These are phyloP conservation scores for Acrocalymma vagum DNA, from an alignment of 2,329 filamentous ascomycete genomes.

Conservation along the genomic window DNA sequence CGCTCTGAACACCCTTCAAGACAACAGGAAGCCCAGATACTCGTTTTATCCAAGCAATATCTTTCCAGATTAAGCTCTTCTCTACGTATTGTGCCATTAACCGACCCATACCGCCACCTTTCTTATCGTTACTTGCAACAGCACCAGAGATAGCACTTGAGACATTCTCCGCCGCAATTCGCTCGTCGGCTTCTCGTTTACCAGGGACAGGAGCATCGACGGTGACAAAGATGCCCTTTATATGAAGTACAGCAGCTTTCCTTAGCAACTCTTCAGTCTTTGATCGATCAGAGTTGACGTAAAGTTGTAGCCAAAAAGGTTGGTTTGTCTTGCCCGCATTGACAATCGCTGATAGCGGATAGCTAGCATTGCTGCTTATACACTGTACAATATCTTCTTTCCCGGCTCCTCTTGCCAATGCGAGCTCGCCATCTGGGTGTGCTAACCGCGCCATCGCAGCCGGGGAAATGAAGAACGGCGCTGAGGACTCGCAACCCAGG, in stretches of 20 bases:
- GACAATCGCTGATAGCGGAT: conserved; percentile 31
- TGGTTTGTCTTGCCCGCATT: too few species aligned
- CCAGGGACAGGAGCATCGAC: conserved; percentile 34
- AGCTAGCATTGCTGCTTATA: conserved; percentile 32
- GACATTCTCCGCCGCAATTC: conserved; percentile 36
- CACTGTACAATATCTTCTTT: conserved; percentile 37
- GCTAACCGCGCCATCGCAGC: conserved; percentile 37
- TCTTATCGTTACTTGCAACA: conserved; percentile 59
- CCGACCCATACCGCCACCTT: conserved; percentile 65
- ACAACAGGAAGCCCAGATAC: conserved; percentile 44
- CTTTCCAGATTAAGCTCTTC: conserved; percentile 57
- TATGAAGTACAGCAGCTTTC: conserved; percentile 23
- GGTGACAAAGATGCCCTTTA: conserved; percentile 29
- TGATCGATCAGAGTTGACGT: conserved; percentile 29
- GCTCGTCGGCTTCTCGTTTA: conserved; percentile 34
- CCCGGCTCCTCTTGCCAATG: conserved; percentile 35
- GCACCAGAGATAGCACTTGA: conserved; percentile 57
- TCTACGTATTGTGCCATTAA: conserved; percentile 68
- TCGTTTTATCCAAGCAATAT: conserved; percentile 51
- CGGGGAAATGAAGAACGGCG: conserved; percentile 41
- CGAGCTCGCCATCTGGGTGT: conserved; percentile 39
- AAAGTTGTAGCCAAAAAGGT: conserved; percentile 35
- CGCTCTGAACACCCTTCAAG: conserved; percentile 50
- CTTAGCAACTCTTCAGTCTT: conserved; percentile 18
- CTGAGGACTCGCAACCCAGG: conserved; percentile 22